These are phyloP conservation scores for Pseudonitzschia multiseries DNA, from an alignment of 108 stramenopile genomes.

Conservation along the genomic window DNA sequence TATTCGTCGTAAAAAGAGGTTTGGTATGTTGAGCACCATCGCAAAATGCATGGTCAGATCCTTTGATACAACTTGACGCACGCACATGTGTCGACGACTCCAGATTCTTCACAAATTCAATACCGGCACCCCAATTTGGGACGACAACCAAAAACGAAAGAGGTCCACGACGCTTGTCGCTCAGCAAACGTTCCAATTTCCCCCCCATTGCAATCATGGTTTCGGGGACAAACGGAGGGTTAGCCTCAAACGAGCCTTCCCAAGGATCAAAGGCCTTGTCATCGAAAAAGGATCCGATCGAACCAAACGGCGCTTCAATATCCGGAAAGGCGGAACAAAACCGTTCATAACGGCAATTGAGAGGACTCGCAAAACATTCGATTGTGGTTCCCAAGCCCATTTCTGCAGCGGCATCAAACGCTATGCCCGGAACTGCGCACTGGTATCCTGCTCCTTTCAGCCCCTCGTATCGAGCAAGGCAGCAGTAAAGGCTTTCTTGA, in stretches of 20 bases:
- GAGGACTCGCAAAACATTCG: conserved; percentile 76
- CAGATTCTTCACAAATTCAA: conserved; percentile 58
- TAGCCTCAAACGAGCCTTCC: conserved; percentile 50
- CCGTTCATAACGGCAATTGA: conserved; percentile 50
- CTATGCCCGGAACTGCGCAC: conserved; percentile 48
- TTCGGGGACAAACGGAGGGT: conserved; percentile 65
- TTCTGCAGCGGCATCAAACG: conserved; percentile 46
- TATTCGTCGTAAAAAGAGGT: not conserved
- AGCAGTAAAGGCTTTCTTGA: conserved; percentile 26
- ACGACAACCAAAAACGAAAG: conserved; percentile 84
- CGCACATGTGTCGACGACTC: conserved; percentile 40
- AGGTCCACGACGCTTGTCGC: conserved; percentile 25
- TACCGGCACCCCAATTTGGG: conserved; percentile 73
- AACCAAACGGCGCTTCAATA: conserved; percentile 59
- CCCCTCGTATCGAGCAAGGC: conserved; percentile 39
- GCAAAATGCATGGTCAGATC: conserved; percentile 65
- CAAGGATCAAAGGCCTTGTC: conserved; percentile 23
- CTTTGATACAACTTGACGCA: conserved; percentile 45
- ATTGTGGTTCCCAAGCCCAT: conserved; percentile 31
- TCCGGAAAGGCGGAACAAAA: conserved; percentile 63
- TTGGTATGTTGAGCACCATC: conserved; percentile 69
- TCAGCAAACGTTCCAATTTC: conserved; percentile 31
- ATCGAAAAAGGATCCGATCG: conserved; percentile 53
- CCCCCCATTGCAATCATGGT: conserved; percentile 50
- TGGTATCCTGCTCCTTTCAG: conserved; percentile 62